Evolutionary conservation across 2,329 filamentous ascomycete genomes (phyloP).

Genomic region (Dactylellina parvicollis): DNA sequence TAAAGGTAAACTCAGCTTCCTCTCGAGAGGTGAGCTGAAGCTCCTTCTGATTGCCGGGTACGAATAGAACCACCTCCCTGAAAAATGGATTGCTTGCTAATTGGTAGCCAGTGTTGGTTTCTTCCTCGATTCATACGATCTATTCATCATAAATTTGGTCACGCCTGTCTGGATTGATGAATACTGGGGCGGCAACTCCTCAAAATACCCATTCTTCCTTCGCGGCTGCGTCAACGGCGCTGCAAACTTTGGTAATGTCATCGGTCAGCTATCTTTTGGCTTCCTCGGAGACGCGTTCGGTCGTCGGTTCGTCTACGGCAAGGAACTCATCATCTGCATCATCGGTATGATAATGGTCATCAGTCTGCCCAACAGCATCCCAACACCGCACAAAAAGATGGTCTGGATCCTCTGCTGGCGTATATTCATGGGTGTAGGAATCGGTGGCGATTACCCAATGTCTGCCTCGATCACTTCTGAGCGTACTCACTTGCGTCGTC

Average conservation of each 20-base stretch:
- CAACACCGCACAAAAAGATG: conserved; percentile 60
- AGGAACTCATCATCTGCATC: conserved; percentile 76
- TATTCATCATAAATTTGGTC: conserved; percentile 79
- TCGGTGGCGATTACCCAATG: conserved; percentile 84
- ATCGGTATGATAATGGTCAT: conserved; percentile 58
- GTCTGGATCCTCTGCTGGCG: conserved; percentile 78
- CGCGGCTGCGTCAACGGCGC: conserved; percentile 50
- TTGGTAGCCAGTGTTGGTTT: conserved; percentile 73
- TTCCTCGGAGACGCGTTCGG: conserved; percentile 80
- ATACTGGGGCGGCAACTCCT: conserved; percentile 47
- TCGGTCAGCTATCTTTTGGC: conserved; percentile 84
- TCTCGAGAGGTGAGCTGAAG: conserved; percentile 41
- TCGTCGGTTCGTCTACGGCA: conserved; percentile 84
- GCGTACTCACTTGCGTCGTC: conserved; percentile 59
- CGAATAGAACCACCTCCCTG: neutral
- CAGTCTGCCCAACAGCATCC: conserved; percentile 53
- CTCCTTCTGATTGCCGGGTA: conserved; percentile 47
- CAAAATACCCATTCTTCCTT: conserved; percentile 44
- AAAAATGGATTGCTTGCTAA: neutral
- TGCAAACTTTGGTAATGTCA: conserved; percentile 71
- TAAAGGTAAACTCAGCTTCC: conserved; percentile 33
- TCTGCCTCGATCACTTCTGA: conserved; percentile 86
- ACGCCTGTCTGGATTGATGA: conserved; percentile 63
- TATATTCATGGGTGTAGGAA: conserved; percentile 80
- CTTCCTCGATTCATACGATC: conserved; percentile 84